phyloP scores from a whole-genome alignment of 164 flowering plant genomes.

The Houttuynia cordata region DNA sequence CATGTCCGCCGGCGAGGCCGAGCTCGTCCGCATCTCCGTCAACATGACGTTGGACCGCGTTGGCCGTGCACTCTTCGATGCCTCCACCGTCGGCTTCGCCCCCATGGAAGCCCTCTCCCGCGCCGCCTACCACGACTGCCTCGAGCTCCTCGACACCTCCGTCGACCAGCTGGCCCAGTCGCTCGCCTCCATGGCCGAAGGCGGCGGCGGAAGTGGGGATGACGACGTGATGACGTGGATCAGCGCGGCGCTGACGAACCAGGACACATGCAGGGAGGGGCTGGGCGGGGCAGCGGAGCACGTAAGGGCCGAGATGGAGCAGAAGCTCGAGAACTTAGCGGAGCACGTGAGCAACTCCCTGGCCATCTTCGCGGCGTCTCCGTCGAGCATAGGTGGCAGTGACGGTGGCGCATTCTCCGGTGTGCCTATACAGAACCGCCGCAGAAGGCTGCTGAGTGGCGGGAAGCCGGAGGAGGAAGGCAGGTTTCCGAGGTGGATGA shows the following conservation, averaged over 20 bases:
- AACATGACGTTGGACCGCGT: slow-evolving; percentile 65
- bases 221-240: slow-evolving; percentile 89
- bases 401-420: slow-evolving; percentile 39
- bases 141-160: slow-evolving; percentile 75
- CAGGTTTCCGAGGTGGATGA: slow-evolving; percentile 57
- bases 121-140: slow-evolving; percentile 65
- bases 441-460: slow-evolving; percentile 23
- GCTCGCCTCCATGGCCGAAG: slow-evolving; percentile 22
- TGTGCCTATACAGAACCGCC: slow-evolving; percentile 59
- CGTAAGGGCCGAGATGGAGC: slow-evolving; percentile 43
- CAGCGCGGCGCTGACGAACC: slow-evolving; percentile 82
- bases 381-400: slow-evolving; percentile 3
- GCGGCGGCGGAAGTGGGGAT: slow-evolving; percentile 5
- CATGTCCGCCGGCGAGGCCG: slow-evolving; percentile 38
- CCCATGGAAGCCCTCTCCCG: slow-evolving; percentile 47
- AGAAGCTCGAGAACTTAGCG: slow-evolving; percentile 26
- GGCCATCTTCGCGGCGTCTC: slow-evolving; percentile 50
- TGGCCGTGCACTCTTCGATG: slow-evolving; percentile 41
- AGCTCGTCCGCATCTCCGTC: slow-evolving; percentile 70
- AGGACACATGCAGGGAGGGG: slow-evolving; percentile 88
- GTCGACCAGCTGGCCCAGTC: slow-evolving; percentile 53
- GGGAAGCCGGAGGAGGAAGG: slow-evolving; percentile 6
- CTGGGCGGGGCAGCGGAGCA: slow-evolving; percentile 29
- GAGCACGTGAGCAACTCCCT: slow-evolving; percentile 59
- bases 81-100: slow-evolving; percentile 27